Conservation (phyloP, 306 rosid genomes). For the Gillenia trifoliata region DNA sequence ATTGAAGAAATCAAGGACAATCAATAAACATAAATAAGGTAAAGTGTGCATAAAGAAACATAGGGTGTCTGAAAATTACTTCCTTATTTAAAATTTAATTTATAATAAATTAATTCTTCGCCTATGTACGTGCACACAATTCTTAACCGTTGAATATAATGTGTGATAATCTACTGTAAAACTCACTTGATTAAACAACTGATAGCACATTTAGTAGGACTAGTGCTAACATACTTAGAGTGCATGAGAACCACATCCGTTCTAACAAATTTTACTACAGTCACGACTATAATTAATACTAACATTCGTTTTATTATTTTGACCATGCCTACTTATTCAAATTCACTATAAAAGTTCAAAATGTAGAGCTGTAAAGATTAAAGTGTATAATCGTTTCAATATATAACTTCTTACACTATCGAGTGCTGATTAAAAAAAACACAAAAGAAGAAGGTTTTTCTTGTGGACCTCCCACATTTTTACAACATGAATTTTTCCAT, state of each 20-base stretch:
- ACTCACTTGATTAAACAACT: neutral
- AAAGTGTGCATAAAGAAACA: too few relatives aligned
- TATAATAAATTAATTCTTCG: neutral
- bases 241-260: too few relatives aligned
- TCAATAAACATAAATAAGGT: too few relatives aligned
- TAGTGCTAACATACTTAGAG: neutral
- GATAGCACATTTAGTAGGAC: neutral
- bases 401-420: neutral
- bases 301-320: neutral
- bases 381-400: neutral
- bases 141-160: neutral
- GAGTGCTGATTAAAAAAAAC: neutral
- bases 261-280: neutral
- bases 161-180: neutral
- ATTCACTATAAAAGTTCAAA: neutral
- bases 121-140: too few relatives aligned
- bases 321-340: neutral
- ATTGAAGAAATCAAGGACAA: neutral
- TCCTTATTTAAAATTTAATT: neutral
- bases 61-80: too few relatives aligned
- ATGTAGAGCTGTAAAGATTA: neutral
- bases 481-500: neutral
- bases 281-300: neutral
- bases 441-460: neutral
- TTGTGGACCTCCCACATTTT: slow-evolving; percentile 1